A percentile compares a stretch with the other conserved stretches of the same genome.
Conservation (phyloP, 495 filamentous ascomycete genomes). For the Penicillium chermesinum region DNA sequence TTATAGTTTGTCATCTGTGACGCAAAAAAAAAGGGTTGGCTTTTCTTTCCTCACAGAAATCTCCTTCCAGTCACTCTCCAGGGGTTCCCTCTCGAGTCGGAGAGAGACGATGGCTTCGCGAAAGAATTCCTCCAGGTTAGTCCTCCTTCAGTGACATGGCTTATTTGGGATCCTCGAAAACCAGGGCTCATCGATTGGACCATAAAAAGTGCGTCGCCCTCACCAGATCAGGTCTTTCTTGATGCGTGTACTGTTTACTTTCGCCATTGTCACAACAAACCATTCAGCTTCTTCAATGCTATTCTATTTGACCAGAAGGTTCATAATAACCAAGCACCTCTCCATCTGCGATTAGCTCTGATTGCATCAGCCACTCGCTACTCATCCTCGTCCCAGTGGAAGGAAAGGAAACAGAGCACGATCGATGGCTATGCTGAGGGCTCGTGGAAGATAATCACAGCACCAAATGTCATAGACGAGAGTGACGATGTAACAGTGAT, state of each 20-base stretch:
- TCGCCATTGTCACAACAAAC: conserved; percentile 27
- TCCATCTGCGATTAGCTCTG: conserved; percentile 22
- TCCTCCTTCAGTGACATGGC: not conserved
- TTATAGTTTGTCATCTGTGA: no score
- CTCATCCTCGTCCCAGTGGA: conserved; percentile 17
- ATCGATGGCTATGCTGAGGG: conserved; percentile 21
- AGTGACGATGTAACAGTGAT: conserved; percentile 19
- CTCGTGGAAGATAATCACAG: conserved; percentile 26
- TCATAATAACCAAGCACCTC: conserved; percentile 11
- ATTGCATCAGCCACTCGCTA: conserved; percentile 28
- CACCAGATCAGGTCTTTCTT: conserved; percentile 18
- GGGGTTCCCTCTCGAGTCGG: no score
- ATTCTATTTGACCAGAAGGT: conserved; percentile 16
- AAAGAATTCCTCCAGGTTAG: not conserved
- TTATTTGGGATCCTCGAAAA: no score
- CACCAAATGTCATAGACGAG: conserved; percentile 13
- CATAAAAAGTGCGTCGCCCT: conserved; percentile 4
- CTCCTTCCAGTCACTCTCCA: no score
- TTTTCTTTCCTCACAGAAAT: no score
- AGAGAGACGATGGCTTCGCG: not conserved
- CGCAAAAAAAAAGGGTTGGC: no score
- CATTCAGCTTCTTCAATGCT: conserved; percentile 28
- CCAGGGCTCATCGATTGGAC: not conserved
- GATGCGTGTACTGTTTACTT: conserved; percentile 26
- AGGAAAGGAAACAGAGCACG: conserved; percentile 15